phyloP scores from a whole-genome alignment of 2,329 filamentous ascomycete species.

The Penicillium sp. region DNA sequence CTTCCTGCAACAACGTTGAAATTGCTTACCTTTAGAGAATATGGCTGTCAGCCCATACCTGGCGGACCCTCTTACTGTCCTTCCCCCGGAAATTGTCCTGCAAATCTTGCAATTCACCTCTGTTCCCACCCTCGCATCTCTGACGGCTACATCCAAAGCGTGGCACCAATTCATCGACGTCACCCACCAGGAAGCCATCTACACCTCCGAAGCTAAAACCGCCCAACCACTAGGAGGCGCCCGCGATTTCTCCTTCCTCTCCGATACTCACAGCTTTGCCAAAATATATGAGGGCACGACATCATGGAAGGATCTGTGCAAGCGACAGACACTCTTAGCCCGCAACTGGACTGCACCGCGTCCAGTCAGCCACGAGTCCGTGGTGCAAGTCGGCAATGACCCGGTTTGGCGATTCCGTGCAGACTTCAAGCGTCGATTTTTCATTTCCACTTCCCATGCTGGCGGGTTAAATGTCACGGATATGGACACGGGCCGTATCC shows the following conservation, averaged over 20 bases:
- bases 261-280: slow-evolving; percentile 29
- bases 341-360: slow-evolving; percentile 39
- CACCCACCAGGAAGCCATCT: slow-evolving; percentile 45
- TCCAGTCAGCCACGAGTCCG: slow-evolving; percentile 40
- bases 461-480: slow-evolving; percentile 50
- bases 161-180: slow-evolving; percentile 47
- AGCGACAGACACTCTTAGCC: slow-evolving; percentile 40
- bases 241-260: slow-evolving; percentile 35
- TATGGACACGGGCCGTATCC: slow-evolving; percentile 45
- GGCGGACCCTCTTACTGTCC: slow-evolving; percentile 29
- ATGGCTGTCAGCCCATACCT: slow-evolving; percentile 17
- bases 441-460: slow-evolving; percentile 47
- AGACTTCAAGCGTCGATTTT: slow-evolving; percentile 49
- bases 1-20: slow-evolving; percentile 4
- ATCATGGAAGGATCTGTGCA: slow-evolving; percentile 49
- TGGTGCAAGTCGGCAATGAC: slow-evolving; percentile 43
- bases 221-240: slow-evolving; percentile 23
- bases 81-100: slow-evolving; percentile 45
- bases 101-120: slow-evolving; percentile 42
- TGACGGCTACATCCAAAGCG: slow-evolving; percentile 36
- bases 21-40: background rate
- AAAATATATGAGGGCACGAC: slow-evolving; percentile 34
- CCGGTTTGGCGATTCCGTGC: slow-evolving; percentile 49
- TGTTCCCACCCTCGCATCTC: slow-evolving; percentile 35
- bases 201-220: slow-evolving; percentile 36